Conservation (phyloP, 2,329 filamentous ascomycete genomes). For the Aspergillus amoenus region DNA sequence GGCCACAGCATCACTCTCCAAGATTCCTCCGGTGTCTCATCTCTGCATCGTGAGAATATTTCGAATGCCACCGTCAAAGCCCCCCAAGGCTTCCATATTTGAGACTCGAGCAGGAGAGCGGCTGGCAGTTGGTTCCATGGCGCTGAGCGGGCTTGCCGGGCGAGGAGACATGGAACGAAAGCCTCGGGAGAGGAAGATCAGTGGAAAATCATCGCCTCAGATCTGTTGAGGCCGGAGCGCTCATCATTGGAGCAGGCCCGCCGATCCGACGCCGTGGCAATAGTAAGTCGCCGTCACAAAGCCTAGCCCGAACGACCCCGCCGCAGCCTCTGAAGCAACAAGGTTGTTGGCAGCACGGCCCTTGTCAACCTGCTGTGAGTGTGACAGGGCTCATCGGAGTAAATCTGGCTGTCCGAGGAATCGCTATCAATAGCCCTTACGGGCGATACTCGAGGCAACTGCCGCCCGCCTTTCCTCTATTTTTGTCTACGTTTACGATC, state of each 20-base stretch:
- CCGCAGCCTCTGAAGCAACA: slow-evolving; percentile 8
- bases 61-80: too few species aligned
- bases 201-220: slow-evolving; percentile 22
- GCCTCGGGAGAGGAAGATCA: slow-evolving; percentile 25
- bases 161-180: slow-evolving; percentile 19
- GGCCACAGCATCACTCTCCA: not conserved
- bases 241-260: slow-evolving; percentile 12
- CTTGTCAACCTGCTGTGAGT: not conserved
- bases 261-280: slow-evolving; percentile 20
- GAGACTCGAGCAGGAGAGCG: not conserved
- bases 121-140: slow-evolving; percentile 15
- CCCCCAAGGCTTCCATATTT: not conserved
- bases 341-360: slow-evolving; percentile 13
- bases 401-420: slow-evolving; percentile 3
- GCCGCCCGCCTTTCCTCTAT: not conserved
- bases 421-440: not conserved
- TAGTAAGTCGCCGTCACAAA: slow-evolving; percentile 1
- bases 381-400: slow-evolving; percentile 9
- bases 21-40: too few species aligned
- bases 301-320: slow-evolving; percentile 15
- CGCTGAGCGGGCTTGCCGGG: slow-evolving; percentile 19
- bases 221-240: slow-evolving; percentile 15
- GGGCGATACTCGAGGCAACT: not conserved
- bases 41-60: too few species aligned
- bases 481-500: not conserved